phyloP scores from a whole-genome alignment of 139 green algal genomes.

The Raphidocelis subcapitata region DNA sequence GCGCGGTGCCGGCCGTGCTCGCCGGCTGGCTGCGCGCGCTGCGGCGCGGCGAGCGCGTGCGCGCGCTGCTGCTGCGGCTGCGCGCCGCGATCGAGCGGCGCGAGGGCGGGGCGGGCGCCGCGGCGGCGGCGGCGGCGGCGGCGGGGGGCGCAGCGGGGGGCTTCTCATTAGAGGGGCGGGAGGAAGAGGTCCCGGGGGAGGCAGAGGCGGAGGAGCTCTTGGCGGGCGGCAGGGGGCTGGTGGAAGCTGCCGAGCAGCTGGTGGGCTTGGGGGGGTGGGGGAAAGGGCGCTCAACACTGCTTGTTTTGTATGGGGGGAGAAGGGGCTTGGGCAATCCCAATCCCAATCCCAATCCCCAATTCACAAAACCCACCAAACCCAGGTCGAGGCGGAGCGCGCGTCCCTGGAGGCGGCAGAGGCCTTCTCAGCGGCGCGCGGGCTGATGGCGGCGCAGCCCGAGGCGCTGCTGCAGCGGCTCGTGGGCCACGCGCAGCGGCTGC shows the following conservation, averaged over 20 bases:
- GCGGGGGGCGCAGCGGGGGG: neutral
- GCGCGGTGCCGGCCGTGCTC: neutral
- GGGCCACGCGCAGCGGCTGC: slow-evolving; percentile 36
- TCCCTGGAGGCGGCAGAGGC: slow-evolving; percentile 26
- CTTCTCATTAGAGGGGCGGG: too few relatives aligned
- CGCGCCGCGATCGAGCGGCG: too few relatives aligned
- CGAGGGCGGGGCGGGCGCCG: neutral
- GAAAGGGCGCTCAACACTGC: too few relatives aligned
- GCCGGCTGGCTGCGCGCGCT: neutral
- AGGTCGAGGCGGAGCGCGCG: slow-evolving; percentile 19
- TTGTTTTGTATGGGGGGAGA: too few relatives aligned
- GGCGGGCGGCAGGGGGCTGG: neutral
- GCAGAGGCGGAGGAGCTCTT: neutral
- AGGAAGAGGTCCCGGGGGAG: too few relatives aligned
- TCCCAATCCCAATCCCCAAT: too few relatives aligned
- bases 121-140: neutral
- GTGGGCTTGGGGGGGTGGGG: neutral
- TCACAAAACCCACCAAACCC: too few relatives aligned
- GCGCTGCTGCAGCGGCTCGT: slow-evolving; percentile 46
- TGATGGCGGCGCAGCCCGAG: slow-evolving; percentile 33
- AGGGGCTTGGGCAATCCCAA: too few relatives aligned
- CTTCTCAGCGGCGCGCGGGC: slow-evolving; percentile 31
- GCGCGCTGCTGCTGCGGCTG: too few relatives aligned
- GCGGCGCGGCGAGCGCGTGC: too few relatives aligned
- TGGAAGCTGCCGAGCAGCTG: slow-evolving; percentile 24